Base-by-base conservation (phyloP, 192 early-diverging fungal species). In the Coemansia pectinata region DNA sequence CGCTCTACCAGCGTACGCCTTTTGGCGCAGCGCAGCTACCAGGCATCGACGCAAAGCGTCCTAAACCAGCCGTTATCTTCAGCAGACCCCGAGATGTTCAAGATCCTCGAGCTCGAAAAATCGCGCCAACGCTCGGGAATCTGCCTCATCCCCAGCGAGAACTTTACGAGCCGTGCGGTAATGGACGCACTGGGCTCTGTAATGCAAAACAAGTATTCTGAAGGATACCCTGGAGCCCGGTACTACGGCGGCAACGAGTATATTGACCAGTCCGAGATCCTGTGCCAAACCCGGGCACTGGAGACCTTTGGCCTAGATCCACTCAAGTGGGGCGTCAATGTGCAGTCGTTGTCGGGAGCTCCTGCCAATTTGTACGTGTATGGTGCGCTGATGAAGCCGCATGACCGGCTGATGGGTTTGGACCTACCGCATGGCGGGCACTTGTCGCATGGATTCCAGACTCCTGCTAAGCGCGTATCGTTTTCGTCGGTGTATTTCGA, bases 181-280 rank as follows among this genome's bases (percentile, higher is more conserved):
- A 95, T 97, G 93, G 90, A 95, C 44, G 94, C 94, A 11, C 88
- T 99, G 55, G 98, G 98, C 25, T 97, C 96, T 10, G 90, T 97
- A 38, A 95, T 99, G 91, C 96, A 98, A 83, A 99, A 99, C 91
- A 99, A 99, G 86, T 99, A 98, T 87, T 96, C 95, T 25, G 97
- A 97, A 85, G 97, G 96, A 38, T 97, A 99, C 87, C 94, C 94
- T 9, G 91, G 92, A 33, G 95, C 96, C 23, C 91, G 95, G 73
- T 99, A 99, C 88, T 99, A 99, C 84, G 98, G 98, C 66, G 98
- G 98, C 70, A 99, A 99, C 85, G 94, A 98, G 84, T 95, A 87
- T 72, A 99, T 99, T 70, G 98, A 99, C 85, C 85, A 89, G 87
- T 92, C 96, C 38, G 98, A 99, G 83, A 73, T 72, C 41, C 87